Evolutionary conservation across 306 rosid species (phyloP).

Genomic region (Mimosa bimucronata): DNA sequence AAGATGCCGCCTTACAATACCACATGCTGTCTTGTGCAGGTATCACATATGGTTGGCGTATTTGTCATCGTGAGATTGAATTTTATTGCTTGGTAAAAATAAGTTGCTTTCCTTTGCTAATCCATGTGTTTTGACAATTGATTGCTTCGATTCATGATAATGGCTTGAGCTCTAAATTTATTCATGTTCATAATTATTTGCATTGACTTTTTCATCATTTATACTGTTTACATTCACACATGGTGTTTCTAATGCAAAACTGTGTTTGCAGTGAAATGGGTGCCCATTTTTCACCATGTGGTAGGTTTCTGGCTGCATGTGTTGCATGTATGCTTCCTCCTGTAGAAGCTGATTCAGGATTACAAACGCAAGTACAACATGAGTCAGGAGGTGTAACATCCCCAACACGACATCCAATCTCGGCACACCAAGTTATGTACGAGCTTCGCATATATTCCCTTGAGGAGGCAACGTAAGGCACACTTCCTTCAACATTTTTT

Average conservation of each 20-base stretch:
- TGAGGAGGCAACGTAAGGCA: conserved; percentile 83
- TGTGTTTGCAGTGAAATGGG: conserved; percentile 96
- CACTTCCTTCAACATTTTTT: conserved; percentile 23
- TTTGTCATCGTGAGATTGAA: conserved; percentile 10
- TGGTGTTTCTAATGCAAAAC: conserved; percentile 27
- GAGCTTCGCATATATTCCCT: conserved; percentile 97
- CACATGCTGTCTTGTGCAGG: conserved; percentile 99
- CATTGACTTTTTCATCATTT: background rate
- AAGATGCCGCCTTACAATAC: conserved; percentile 74
- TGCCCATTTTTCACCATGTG: conserved; percentile 99
- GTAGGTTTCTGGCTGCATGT: conserved; percentile 97
- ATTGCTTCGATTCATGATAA: conserved; percentile 25
- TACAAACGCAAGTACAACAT: conserved; percentile 65
- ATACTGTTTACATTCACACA: background rate
- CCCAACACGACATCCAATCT: conserved; percentile 94
- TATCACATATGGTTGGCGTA: conserved; percentile 40
- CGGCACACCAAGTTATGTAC: conserved; percentile 89
- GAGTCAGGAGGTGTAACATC: conserved; percentile 80
- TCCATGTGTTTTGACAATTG: conserved; percentile 23
- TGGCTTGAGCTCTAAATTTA: conserved; percentile 3
- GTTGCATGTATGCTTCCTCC: conserved; percentile 95
- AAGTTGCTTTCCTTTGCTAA: conserved; percentile 11
- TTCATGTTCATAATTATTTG: background rate
- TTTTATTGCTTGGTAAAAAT: conserved; percentile 10
- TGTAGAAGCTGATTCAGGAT: conserved; percentile 83